phyloP scores from a whole-genome alignment of 257 asterid genomes.

The Ocimum tenuiflorum region DNA sequence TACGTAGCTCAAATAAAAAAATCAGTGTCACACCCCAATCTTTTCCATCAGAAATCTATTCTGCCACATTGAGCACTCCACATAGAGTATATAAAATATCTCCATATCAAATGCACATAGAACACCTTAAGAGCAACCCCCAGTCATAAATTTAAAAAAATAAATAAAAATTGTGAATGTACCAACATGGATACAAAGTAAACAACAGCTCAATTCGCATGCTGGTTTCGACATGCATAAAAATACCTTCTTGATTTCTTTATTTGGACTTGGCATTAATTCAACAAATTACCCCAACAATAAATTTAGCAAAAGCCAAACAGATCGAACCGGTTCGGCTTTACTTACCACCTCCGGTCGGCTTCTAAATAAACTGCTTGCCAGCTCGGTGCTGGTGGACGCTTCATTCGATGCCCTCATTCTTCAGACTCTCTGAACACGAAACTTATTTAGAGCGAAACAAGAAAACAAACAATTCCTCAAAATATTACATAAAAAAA shows the following conservation, averaged over 20 bases:
- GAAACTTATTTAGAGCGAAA: background rate
- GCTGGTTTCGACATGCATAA: background rate
- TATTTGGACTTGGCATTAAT: background rate
- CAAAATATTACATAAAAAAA: background rate
- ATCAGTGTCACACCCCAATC: background rate
- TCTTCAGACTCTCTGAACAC: conserved; percentile 22
- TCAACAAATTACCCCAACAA: background rate
- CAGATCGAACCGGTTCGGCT: conserved; percentile 9
- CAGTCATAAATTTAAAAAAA: background rate
- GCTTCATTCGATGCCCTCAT: conserved; percentile 58
- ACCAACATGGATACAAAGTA: background rate
- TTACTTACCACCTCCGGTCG: conserved; percentile 36
- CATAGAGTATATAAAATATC: background rate
- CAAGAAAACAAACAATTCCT: background rate
- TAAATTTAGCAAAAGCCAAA: background rate
- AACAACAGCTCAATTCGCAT: background rate
- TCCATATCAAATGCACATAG: background rate
- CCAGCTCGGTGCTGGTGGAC: conserved; percentile 50
- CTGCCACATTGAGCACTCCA: conserved; percentile 8
- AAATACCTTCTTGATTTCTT: background rate
- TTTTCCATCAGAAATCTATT: background rate
- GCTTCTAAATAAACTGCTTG: conserved; percentile 26
- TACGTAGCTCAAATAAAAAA: too few relatives aligned
- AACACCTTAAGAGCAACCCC: background rate
- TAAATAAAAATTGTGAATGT: background rate